Percentiles rank a stretch among this genome's conserved stretches.
Evolutionary conservation across 805 yeast species (phyloP).

Genomic region (Candida railenensis): DNA sequence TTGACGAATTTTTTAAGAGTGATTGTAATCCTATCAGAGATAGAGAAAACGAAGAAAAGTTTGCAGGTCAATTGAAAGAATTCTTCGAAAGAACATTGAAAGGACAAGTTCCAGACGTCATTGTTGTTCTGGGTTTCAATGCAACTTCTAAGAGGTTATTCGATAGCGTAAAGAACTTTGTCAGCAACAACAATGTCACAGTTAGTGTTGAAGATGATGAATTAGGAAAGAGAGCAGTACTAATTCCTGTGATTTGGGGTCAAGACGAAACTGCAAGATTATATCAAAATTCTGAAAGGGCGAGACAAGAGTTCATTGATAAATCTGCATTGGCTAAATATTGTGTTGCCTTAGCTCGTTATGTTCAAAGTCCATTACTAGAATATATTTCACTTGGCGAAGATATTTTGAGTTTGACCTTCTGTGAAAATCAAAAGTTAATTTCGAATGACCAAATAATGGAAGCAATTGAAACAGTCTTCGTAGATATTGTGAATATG

Average conservation of each 20-base stretch:
- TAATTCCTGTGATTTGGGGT: slow-evolving; percentile 73
- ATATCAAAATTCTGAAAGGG: slow-evolving; percentile 76
- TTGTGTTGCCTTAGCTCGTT: slow-evolving; percentile 87
- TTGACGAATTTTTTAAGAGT: slow-evolving; percentile 74
- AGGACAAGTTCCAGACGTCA: slow-evolving; percentile 69
- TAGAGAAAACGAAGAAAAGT: slow-evolving; percentile 39
- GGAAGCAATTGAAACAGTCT: slow-evolving; percentile 72
- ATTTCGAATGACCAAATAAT: slow-evolving; percentile 61
- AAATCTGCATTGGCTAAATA: slow-evolving; percentile 78
- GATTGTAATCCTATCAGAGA: slow-evolving; percentile 63
- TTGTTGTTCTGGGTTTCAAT: slow-evolving; percentile 86
- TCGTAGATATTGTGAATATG: slow-evolving; percentile 86
- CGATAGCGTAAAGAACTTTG: slow-evolving; percentile 53
- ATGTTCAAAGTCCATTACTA: slow-evolving; percentile 86
- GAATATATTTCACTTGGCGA: slow-evolving; percentile 82
- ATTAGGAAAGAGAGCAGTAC: slow-evolving; percentile 26
- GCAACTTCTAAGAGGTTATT: slow-evolving; percentile 65
- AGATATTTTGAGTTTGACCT: slow-evolving; percentile 65
- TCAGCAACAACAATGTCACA: slow-evolving; percentile 53
- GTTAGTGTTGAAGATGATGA: slow-evolving; percentile 49
- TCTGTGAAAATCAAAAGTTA: slow-evolving; percentile 73
- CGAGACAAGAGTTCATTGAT: slow-evolving; percentile 77
- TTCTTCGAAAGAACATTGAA: slow-evolving; percentile 62
- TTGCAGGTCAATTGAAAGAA: slow-evolving; percentile 64
- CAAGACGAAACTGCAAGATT: slow-evolving; percentile 92